Evolutionary conservation across 2,329 filamentous ascomycete species (phyloP).

Genomic region (Chrysosporium queenslandicum): DNA sequence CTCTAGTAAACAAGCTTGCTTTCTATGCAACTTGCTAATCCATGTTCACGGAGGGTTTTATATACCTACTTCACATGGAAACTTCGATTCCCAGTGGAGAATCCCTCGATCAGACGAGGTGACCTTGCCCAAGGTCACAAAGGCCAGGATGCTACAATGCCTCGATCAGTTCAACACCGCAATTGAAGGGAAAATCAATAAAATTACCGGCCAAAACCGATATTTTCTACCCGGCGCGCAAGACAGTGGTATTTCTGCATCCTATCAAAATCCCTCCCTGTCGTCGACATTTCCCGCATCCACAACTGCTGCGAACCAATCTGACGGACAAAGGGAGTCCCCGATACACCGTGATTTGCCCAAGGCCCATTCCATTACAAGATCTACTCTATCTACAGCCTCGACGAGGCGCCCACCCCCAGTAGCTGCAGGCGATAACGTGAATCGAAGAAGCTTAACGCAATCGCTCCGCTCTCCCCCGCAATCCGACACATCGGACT

Average conservation of each 20-base stretch:
- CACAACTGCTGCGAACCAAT: not conserved
- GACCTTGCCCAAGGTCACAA: not conserved
- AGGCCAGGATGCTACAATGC: not conserved
- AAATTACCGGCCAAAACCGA: not conserved
- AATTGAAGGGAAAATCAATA: not conserved
- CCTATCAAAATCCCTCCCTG: not conserved
- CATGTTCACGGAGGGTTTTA: slow-evolving; percentile 12
- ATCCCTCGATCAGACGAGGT: slow-evolving; percentile 7
- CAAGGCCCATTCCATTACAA: not conserved
- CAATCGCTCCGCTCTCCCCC: not conserved
- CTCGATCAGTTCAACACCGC: not conserved
- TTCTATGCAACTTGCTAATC: slow-evolving; percentile 14
- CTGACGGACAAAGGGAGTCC: too few relatives aligned
- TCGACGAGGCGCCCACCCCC: not conserved
- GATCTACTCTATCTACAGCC: not conserved
- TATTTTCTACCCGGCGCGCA: not conserved
- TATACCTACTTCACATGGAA: slow-evolving; percentile 14
- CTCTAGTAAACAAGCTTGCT: slow-evolving; percentile 16
- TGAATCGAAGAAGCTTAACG: not conserved
- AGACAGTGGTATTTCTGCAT: not conserved
- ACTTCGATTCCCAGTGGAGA: slow-evolving; percentile 14
- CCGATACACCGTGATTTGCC: not conserved
- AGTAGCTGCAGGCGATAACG: not conserved
- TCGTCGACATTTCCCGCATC: not conserved
- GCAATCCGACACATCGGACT: not conserved